Evolutionary conservation across 129 eudicot genomes (phyloP).

Genomic region (Tagetes patula): DNA sequence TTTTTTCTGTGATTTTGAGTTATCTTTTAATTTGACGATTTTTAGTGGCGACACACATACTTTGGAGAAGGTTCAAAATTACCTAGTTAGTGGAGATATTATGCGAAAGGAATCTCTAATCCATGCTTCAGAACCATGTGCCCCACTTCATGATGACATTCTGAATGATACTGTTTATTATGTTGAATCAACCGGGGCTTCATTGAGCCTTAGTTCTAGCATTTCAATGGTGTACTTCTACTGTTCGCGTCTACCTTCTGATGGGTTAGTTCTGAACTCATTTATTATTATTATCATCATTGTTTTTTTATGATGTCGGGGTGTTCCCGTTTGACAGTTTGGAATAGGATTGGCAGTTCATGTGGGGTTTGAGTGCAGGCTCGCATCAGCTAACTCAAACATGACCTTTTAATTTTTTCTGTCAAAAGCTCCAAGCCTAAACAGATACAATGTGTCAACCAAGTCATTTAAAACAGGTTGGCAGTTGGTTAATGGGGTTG

Average conservation of each 20-base stretch:
- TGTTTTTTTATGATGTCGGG: not conserved
- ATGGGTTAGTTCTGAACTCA: slow-evolving; percentile 13
- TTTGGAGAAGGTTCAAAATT: slow-evolving; percentile 41
- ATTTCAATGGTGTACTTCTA: slow-evolving; percentile 6
- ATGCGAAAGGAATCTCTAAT: slow-evolving; percentile 1
- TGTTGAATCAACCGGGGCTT: slow-evolving; percentile 3
- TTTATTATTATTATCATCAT: slow-evolving; percentile 1
- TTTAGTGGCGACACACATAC: slow-evolving; percentile 59
- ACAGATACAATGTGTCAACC: not conserved
- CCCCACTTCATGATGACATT: not conserved
- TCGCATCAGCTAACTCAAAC: not conserved
- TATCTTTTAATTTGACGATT: slow-evolving; percentile 16
- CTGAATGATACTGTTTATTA: not conserved
- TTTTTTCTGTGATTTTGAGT: not conserved
- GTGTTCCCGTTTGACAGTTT: not conserved
- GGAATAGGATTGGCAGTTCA: not conserved
- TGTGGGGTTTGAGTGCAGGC: not conserved
- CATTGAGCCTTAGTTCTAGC: slow-evolving; percentile 13
- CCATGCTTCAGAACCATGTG: slow-evolving; percentile 13
- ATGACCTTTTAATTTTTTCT: not conserved
- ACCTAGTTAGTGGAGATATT: not conserved
- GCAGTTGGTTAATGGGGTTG: not conserved
- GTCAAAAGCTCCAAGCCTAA: not conserved
- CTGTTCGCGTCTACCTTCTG: slow-evolving; percentile 5
- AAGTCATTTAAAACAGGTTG: not conserved